Conservation (phyloP, 2,329 filamentous ascomycete genomes). For the Colletotrichum noveboracense region DNA sequence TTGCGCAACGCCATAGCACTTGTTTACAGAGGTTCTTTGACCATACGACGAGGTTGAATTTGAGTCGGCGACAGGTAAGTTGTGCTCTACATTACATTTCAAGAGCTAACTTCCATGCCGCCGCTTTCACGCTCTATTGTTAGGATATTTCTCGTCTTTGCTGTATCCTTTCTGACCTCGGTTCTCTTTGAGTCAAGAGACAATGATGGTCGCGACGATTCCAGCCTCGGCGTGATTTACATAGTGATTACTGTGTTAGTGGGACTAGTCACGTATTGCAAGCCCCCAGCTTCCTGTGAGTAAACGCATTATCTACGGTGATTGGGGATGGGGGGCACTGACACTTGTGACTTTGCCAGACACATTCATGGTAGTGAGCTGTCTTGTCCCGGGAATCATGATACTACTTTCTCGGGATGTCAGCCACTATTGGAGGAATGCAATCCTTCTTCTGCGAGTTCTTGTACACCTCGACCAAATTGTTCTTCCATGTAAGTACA, state of each 20-base stretch:
- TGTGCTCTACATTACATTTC: not conserved
- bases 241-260: not conserved
- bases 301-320: accelerated
- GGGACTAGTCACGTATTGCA: not conserved
- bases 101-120: not conserved
- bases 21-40: not conserved
- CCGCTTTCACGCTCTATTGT: not conserved
- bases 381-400: not conserved
- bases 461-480: not conserved
- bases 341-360: not conserved
- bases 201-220: not conserved
- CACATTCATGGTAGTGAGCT: not conserved
- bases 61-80: not conserved
- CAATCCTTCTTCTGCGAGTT: not conserved
- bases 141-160: not conserved
- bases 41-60: not conserved
- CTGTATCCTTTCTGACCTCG: not conserved
- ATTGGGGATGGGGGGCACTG: no score
- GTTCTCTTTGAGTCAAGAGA: not conserved
- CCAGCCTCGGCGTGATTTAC: not conserved
- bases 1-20: not conserved
- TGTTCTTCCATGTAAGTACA: not conserved
- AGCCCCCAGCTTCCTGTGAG: not conserved
- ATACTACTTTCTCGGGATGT: not conserved
- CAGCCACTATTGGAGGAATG: not conserved